Evolutionary conservation across 306 rosid species (phyloP).

Genomic region (Medicago arabica): DNA sequence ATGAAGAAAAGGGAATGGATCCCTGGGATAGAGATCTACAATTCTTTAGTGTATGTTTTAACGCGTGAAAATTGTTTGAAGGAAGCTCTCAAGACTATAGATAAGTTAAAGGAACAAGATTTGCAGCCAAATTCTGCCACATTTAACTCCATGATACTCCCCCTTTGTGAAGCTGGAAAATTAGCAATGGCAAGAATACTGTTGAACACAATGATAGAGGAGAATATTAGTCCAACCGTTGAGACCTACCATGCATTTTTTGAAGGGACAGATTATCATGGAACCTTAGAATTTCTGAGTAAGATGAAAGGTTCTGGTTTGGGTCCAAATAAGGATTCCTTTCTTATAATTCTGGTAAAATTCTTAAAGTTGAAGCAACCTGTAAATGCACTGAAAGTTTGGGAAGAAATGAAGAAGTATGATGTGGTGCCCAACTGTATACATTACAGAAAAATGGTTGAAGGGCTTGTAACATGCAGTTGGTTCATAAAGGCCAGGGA

Average conservation of each 20-base stretch:
- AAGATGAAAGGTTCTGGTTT: conserved; percentile 67
- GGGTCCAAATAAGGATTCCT: conserved; percentile 67
- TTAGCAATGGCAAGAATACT: conserved; percentile 67
- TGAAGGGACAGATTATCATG: conserved; percentile 63
- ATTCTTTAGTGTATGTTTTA: conserved; percentile 71
- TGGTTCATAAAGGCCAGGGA: conserved; percentile 69
- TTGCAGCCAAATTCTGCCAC: conserved; percentile 76
- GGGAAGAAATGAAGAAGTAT: conserved; percentile 68
- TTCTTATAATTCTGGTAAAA: conserved; percentile 61
- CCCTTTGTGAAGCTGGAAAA: conserved; percentile 74
- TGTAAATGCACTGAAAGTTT: conserved; percentile 69
- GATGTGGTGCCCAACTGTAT: conserved; percentile 57
- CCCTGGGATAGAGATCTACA: conserved; percentile 69
- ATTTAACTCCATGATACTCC: conserved; percentile 74
- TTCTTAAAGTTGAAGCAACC: conserved; percentile 68
- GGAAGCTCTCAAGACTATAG: conserved; percentile 81
- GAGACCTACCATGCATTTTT: conserved; percentile 89
- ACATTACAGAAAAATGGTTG: conserved; percentile 67
- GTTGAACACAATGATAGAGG: conserved; percentile 62
- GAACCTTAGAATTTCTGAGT: conserved; percentile 64
- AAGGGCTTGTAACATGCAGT: conserved; percentile 66
- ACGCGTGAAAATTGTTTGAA: conserved; percentile 69
- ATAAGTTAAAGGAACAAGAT: conserved; percentile 67
- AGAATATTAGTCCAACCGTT: conserved; percentile 66
- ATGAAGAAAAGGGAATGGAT: conserved; percentile 78